Evolutionary conservation across 495 filamentous ascomycete genomes (phyloP), one percentile per base, ranked within the genome.

Genomic region (Thermochaetoides thermophila): DNA sequence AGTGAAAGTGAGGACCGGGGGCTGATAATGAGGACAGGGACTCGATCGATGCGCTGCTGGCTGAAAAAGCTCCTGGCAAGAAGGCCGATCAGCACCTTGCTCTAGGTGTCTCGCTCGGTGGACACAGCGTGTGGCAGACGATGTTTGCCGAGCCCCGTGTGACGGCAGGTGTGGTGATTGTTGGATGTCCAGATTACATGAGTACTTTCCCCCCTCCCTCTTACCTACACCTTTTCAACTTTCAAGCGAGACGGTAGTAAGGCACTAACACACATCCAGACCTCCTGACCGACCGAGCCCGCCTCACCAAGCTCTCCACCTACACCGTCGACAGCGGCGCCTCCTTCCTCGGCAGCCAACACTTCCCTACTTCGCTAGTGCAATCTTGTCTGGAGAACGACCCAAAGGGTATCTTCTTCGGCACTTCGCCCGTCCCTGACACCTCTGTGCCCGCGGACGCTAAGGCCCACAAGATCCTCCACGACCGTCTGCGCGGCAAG

Each of bases 151-250:
- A 94, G 16, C 72, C 79, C 18, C 66, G 85, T 34, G 66, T 96
- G 25, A 73, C 61, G 6, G 74, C 82, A 3, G 84, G 69, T 0
- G 70, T 91, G 7, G 63, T 81, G 16, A 67, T 94, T 21, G 80
- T 97, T 32, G 89, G 87, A 11, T 92, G 84, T 52, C 83, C 87
- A 0, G 87, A 97, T 56, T 93, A 78, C 46, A 68, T 75, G 39
- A 60, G 78, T 52, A 32, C 57, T 63, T 60, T 9, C 15, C 29
- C 27, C 38, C 35, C n/a, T 7, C 7, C 8, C 20, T 18, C 12
- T 32, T 15, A 32, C 16, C 10, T 17, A 3, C 14, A 21, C 11
- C 11, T 11, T 24, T 24, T 24, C 21, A 11, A 24, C 6, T 6
- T 24, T 6, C 11, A 6, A 6, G 21, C 21, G 6, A 24, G 21